These are phyloP conservation scores for Larix kaempferi DNA, from an alignment of 75 land plant genomes.

Conservation along the genomic window DNA sequence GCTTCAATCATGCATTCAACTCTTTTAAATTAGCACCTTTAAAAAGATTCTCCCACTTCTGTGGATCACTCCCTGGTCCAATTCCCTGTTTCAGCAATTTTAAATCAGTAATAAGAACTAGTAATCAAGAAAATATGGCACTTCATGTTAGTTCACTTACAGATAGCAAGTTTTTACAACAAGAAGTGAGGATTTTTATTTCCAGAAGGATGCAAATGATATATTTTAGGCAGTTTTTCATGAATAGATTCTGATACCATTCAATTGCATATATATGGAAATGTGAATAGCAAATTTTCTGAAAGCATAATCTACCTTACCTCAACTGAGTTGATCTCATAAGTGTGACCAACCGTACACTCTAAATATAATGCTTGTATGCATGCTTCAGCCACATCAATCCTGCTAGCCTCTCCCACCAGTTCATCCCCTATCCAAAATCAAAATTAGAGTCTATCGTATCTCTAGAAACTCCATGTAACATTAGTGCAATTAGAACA, in stretches of 20 bases:
- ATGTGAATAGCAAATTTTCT: not conserved
- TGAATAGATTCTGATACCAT: not conserved
- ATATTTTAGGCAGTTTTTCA: not conserved
- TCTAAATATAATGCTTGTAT: slow-evolving; percentile 87
- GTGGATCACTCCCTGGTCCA: slow-evolving; percentile 75
- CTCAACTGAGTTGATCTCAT: slow-evolving; percentile 87
- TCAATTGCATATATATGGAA: not conserved
- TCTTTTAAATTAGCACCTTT: slow-evolving; percentile 24
- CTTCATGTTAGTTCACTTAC: not conserved
- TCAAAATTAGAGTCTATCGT: not conserved
- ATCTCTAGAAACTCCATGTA: not conserved
- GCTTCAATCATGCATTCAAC: slow-evolving; percentile 6
- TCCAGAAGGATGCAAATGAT: not conserved
- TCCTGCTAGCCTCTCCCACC: slow-evolving; percentile 91
- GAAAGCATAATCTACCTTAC: slow-evolving; percentile 26
- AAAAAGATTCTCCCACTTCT: slow-evolving; percentile 74
- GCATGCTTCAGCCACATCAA: slow-evolving; percentile 97
- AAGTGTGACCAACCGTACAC: slow-evolving; percentile 71
- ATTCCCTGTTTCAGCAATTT: slow-evolving; percentile 49
- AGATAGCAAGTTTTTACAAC: not conserved
- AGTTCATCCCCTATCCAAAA: slow-evolving; percentile 75
- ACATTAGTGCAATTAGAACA: too few relatives aligned
- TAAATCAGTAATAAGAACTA: slow-evolving; percentile 3
- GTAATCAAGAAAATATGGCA: not conserved
- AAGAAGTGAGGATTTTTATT: not conserved